Evolutionary conservation across 1,139 yeast genomes (phyloP).

Genomic region (Saccharomyces hybrid): DNA sequence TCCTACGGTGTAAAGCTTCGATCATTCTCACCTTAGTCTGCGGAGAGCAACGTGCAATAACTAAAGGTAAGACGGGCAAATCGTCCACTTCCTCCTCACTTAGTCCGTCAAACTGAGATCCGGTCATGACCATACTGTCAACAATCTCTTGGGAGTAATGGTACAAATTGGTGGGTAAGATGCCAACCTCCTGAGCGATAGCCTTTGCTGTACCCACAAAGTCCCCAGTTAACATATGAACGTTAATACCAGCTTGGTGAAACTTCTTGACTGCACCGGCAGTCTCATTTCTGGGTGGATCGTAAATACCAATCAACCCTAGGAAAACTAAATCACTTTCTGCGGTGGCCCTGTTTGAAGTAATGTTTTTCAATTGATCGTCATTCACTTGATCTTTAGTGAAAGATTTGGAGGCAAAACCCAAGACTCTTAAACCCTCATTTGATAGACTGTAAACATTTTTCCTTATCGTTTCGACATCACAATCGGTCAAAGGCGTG

Average conservation of each 20-base stretch:
- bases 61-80: conserved; percentile 73
- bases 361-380: conserved; percentile 9
- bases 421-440: conserved; percentile 84
- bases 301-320: conserved; percentile 91
- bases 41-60: conserved; percentile 95
- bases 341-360: conserved; percentile 35
- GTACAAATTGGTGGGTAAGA: conserved; percentile 61
- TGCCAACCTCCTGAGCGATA: conserved; percentile 88
- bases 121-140: conserved; percentile 66
- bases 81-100: conserved; percentile 60
- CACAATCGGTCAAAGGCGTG: conserved; percentile 45
- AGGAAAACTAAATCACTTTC: conserved; percentile 72
- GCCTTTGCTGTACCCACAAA: conserved; percentile 85
- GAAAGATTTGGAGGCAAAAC: conserved; percentile 50
- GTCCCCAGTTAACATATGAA: conserved; percentile 98
- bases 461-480: conserved; percentile 40
- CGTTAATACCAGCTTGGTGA: conserved; percentile 89
- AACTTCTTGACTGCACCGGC: conserved; percentile 62
- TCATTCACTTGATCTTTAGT: conserved; percentile 37
- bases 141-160: conserved; percentile 65
- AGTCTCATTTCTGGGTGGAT: conserved; percentile 91
- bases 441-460: conserved; percentile 62
- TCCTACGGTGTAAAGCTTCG: conserved; percentile 82
- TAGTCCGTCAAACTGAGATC: conserved; percentile 70
- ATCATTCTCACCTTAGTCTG: conserved; percentile 92